phyloP scores from a whole-genome alignment of 2,329 filamentous ascomycete species.

The Leptosphaerulina australis region DNA sequence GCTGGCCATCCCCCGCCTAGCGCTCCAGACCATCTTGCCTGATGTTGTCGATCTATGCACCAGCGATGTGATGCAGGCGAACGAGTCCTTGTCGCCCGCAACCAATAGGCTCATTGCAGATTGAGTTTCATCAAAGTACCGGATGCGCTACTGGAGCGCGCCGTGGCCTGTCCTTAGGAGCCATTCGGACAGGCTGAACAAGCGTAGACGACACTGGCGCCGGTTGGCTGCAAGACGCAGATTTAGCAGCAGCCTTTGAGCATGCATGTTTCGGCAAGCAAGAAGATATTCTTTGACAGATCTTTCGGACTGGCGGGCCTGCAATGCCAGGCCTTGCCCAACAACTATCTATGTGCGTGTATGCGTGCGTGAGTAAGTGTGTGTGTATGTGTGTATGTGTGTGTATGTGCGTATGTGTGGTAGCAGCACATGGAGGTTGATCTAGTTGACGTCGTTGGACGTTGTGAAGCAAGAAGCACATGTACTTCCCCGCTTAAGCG shows the following conservation, averaged over 20 bases:
- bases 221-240: constrained; percentile 14
- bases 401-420: too few species aligned
- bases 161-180: constrained; percentile 33
- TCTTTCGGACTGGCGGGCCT: constrained; percentile 9
- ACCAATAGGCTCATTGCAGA: constrained; percentile 45
- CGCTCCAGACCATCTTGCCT: constrained; percentile 35
- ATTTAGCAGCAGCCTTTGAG: constrained; percentile 12
- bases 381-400: too few species aligned
- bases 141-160: constrained; percentile 37
- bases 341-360: background rate
- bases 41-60: constrained; percentile 31
- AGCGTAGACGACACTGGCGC: constrained; percentile 27
- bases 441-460: constrained; percentile 5
- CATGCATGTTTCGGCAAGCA: too few species aligned
- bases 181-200: constrained; percentile 17
- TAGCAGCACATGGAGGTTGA: constrained; percentile 3
- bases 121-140: constrained; percentile 41
- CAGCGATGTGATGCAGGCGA: constrained; percentile 43
- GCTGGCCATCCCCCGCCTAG: constrained; percentile 27
- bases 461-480: constrained; percentile 11
- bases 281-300: background rate
- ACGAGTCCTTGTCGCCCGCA: constrained; percentile 26
- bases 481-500: constrained; percentile 32
- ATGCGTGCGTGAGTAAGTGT: too few species aligned
- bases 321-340: constrained; percentile 1